Evolutionary conservation across 2,329 filamentous ascomycete species (phyloP).

Genomic region (Amphichorda felina): DNA sequence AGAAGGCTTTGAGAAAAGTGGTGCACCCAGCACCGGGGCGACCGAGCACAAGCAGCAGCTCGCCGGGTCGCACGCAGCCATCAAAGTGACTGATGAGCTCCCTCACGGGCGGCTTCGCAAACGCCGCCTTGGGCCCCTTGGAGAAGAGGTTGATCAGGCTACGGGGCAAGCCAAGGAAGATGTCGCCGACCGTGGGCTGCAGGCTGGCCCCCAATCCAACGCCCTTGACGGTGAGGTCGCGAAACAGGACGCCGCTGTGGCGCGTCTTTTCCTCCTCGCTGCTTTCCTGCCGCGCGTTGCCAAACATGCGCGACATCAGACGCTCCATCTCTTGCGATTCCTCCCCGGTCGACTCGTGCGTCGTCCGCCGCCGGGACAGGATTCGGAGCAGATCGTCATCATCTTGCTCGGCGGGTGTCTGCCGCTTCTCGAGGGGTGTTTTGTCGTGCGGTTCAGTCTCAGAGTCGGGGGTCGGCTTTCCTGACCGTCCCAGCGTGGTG

Average conservation of each 20-base stretch:
- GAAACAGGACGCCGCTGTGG: conserved; percentile 59
- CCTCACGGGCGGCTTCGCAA: conserved; percentile 43
- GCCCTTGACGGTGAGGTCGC: conserved; percentile 57
- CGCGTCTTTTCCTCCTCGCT: conserved; percentile 59
- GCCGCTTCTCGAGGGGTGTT: conserved; percentile 10
- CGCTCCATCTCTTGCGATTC: conserved; percentile 40
- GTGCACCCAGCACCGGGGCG: conserved; percentile 59
- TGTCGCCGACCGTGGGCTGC: conserved; percentile 47
- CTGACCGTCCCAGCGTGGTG: too few relatives aligned
- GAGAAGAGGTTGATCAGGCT: conserved; percentile 33
- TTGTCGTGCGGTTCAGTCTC: conserved; percentile 3
- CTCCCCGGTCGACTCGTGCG: conserved; percentile 29
- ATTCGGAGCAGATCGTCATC: conserved; percentile 40
- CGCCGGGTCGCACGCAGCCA: conserved; percentile 58
- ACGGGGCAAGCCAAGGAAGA: conserved; percentile 40
- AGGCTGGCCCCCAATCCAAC: conserved; percentile 51
- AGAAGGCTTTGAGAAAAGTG: conserved; percentile 58
- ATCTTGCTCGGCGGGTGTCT: conserved; percentile 13
- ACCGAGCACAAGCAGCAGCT: conserved; percentile 57
- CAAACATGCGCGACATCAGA: conserved; percentile 62
- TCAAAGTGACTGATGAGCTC: conserved; percentile 55
- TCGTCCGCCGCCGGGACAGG: conserved; percentile 35
- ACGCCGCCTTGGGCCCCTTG: conserved; percentile 36
- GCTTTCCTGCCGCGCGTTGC: conserved; percentile 47
- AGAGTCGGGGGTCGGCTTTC: too few relatives aligned